Evolutionary conservation across 305 asterid genomes (phyloP).

Genomic region (Petunia hybrid): DNA sequence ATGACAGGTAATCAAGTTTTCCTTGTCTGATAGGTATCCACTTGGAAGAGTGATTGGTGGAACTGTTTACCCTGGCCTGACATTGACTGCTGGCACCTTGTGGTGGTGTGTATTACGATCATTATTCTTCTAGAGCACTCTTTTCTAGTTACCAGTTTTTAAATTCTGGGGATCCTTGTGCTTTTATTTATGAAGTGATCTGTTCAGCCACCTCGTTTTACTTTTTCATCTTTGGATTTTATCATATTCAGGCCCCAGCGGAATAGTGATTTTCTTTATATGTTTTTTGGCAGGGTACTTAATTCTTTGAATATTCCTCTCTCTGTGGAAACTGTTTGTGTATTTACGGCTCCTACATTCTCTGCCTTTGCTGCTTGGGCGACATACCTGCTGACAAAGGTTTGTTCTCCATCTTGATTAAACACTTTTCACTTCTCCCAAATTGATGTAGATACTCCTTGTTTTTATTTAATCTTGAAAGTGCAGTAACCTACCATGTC

Average conservation of each 20-base stretch:
- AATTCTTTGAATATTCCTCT: slow-evolving; percentile 87
- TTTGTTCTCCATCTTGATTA: slow-evolving; percentile 46
- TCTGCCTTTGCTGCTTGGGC: slow-evolving; percentile 99
- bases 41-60: slow-evolving; percentile 99
- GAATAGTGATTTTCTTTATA: slow-evolving; percentile 24
- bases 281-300: slow-evolving; percentile 70
- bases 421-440: slow-evolving; percentile 21
- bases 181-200: not conserved
- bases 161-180: not conserved
- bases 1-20: slow-evolving; percentile 31
- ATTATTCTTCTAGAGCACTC: slow-evolving; percentile 32
- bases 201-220: not conserved
- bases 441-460: not conserved
- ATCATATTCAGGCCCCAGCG: not conserved
- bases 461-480: not conserved
- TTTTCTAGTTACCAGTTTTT: slow-evolving; percentile 6
- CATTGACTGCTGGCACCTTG: slow-evolving; percentile 94
- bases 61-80: slow-evolving; percentile 98
- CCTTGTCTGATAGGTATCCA: slow-evolving; percentile 80
- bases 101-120: slow-evolving; percentile 71
- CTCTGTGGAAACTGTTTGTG: slow-evolving; percentile 99
- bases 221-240: not conserved
- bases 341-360: slow-evolving; percentile 97
- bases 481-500: not conserved
- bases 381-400: slow-evolving; percentile 95